A percentile compares a stretch with the other conserved stretches of the same genome.
These are phyloP conservation scores for Teratosphaeria zuluensis DNA, from an alignment of 2,329 filamentous ascomycete species.

Conservation along the genomic window DNA sequence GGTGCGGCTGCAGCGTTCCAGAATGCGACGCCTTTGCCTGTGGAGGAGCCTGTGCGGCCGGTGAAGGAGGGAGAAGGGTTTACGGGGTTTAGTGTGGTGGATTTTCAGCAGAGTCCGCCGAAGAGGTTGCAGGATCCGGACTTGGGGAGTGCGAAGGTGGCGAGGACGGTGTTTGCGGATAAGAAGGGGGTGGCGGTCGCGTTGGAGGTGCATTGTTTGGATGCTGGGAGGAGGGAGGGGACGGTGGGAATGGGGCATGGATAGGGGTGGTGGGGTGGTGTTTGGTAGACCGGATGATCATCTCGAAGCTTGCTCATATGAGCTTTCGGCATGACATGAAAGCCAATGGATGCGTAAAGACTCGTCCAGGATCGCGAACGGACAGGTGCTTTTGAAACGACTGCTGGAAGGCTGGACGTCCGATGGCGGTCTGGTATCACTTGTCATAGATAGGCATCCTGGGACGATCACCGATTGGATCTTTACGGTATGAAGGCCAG, in stretches of 20 bases:
- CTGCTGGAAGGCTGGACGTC: too few relatives aligned
- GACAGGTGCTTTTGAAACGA: too few relatives aligned
- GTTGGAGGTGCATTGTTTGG: slow-evolving; percentile 12
- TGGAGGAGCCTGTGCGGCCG: slow-evolving; percentile 3
- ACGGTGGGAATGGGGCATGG: background rate
- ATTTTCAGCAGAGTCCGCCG: slow-evolving; percentile 12
- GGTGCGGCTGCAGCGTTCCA: background rate
- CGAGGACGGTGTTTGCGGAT: slow-evolving; percentile 13
- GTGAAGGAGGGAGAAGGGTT: slow-evolving; percentile 18
- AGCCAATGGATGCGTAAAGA: too few relatives aligned
- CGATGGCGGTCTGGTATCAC: background rate
- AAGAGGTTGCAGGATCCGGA: slow-evolving; percentile 16
- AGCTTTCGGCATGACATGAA: too few relatives aligned
- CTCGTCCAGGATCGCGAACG: too few relatives aligned
- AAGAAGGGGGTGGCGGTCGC: slow-evolving; percentile 10
- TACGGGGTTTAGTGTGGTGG: slow-evolving; percentile 19
- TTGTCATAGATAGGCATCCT: background rate
- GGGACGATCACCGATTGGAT: background rate
- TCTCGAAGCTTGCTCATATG: too few relatives aligned
- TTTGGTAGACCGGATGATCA: too few relatives aligned
- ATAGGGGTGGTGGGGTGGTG: background rate
- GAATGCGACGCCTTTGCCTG: background rate
- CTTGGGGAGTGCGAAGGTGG: slow-evolving; percentile 17
- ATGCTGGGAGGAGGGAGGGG: background rate
- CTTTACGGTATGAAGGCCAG: background rate